Base-by-base conservation (phyloP, 352 stramenopile species). In the Phytophthora syringae region DNA sequence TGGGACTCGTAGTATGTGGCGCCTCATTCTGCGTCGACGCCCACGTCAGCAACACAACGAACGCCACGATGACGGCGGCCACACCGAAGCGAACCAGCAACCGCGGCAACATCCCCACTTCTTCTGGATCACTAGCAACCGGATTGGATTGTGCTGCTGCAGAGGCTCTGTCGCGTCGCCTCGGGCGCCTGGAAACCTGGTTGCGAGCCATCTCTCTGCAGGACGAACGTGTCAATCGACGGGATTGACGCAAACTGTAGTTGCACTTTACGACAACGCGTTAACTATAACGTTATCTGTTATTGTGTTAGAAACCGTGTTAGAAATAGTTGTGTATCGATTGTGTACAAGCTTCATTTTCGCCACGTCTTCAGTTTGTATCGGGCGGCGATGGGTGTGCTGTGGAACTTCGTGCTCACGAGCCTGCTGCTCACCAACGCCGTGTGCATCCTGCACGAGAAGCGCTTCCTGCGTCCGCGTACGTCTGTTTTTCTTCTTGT, bases 331-430 rank as follows among this genome's bases (percentile, higher is more conserved):
- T 39, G 32, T 39, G 32, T 39, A 16, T 16, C 12, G 12, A 39
- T 39, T 39, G 32, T 39, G 32, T 39, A 21, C 36, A 18, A 42
- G n/a, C 15, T 10, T 24, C 24, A 48, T 40, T 52, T 48, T 55
- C 16, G 63, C 43, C 40, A 60, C 50, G 56, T 67, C 28, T 62
- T 45, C 22, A 50, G 22, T 51, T 51, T 24, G 44, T 34, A 24
- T 45, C 20, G 16, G n/a, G 34, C 42, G 22, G 30, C 12, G 15
- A 96, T 96, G 88, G 83, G 87, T 49, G 85, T 93, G 47, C 71
- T 96, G 54, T 96, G 88, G 88, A 92, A 95, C 72, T 92, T 96
- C 65, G 82, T 96, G 67, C 83, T 94, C 30, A 88, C 88, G 69
- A 95, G 86, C 39, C 67, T 96, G 53, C 55, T 96, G 71, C 84